phyloP scores from a whole-genome alignment of 192 early-diverging fungal species.

The Lunasporangiospora selenospora region DNA sequence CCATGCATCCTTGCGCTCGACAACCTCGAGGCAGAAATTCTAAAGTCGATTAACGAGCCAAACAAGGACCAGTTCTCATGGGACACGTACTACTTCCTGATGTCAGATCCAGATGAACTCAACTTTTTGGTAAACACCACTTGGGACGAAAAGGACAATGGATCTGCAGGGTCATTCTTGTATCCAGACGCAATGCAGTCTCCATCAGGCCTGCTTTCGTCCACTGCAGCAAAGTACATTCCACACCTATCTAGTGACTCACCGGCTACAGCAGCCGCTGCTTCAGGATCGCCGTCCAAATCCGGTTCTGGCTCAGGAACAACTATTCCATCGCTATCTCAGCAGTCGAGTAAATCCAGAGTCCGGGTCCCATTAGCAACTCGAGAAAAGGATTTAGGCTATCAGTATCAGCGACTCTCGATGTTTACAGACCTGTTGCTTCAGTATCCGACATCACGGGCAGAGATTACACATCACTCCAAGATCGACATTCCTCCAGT shows the following conservation, averaged over 20 bases:
- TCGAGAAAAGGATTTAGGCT: slow-evolving; percentile 63
- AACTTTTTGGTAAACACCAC: slow-evolving; percentile 58
- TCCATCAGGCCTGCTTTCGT: slow-evolving; percentile 1
- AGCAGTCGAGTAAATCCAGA: slow-evolving; percentile 24
- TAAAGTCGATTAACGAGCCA: slow-evolving; percentile 43
- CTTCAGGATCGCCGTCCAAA: neutral
- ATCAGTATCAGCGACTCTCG: slow-evolving; percentile 63
- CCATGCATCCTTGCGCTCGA: slow-evolving; percentile 54
- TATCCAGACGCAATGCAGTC: slow-evolving; percentile 43
- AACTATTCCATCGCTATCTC: slow-evolving; percentile 10
- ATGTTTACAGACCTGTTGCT: slow-evolving; percentile 61
- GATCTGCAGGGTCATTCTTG: slow-evolving; percentile 18
- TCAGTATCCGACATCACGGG: slow-evolving; percentile 62
- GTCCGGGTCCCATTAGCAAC: slow-evolving; percentile 56
- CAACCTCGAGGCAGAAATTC: slow-evolving; percentile 54
- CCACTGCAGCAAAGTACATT: neutral
- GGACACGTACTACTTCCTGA: slow-evolving; percentile 63
- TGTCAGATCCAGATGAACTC: slow-evolving; percentile 63
- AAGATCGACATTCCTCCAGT: slow-evolving; percentile 67
- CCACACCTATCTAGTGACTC: neutral
- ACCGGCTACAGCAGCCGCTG: neutral
- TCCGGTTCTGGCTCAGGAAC: neutral
- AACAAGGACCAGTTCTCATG: slow-evolving; percentile 58
- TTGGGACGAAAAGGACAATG: slow-evolving; percentile 13
- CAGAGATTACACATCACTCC: slow-evolving; percentile 64